Percentiles rank a stretch among this genome's conserved stretches.
These are phyloP conservation scores for Furcasterigmium sp. DNA, from an alignment of 2,329 filamentous ascomycete species.

Conservation along the genomic window DNA sequence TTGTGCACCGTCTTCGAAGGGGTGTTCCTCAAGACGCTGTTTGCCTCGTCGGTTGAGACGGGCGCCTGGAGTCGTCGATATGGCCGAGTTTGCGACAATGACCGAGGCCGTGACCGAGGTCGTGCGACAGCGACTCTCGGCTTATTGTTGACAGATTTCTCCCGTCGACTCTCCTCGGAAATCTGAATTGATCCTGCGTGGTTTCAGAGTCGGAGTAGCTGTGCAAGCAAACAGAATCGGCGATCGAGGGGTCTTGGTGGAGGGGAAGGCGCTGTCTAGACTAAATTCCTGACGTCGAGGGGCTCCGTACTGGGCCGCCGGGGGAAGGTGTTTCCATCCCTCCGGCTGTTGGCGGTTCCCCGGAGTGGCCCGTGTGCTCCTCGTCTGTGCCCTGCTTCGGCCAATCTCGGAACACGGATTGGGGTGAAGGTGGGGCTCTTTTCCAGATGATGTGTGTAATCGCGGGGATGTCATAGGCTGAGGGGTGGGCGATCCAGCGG, in stretches of 20 bases:
- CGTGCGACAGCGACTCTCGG: no score
- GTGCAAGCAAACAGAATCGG: neutral
- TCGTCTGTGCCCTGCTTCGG: constrained; percentile 1
- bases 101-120: neutral
- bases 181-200: no score
- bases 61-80: no score
- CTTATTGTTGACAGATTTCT: no score
- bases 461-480: constrained; percentile 23
- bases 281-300: constrained; percentile 5
- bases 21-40: neutral
- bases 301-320: neutral
- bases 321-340: no score
- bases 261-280: neutral
- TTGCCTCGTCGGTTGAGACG: neutral
- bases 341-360: neutral
- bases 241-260: neutral
- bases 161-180: no score
- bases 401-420: constrained; percentile 3
- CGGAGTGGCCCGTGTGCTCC: constrained; percentile 1
- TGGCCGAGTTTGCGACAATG: neutral
- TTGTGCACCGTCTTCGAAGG: neutral
- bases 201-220: no score
- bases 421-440: neutral
- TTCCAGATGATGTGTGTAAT: constrained; percentile 19
- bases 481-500: neutral